Conservation (phyloP, 2,329 filamentous ascomycete genomes). For the Pezicula radicicola region DNA sequence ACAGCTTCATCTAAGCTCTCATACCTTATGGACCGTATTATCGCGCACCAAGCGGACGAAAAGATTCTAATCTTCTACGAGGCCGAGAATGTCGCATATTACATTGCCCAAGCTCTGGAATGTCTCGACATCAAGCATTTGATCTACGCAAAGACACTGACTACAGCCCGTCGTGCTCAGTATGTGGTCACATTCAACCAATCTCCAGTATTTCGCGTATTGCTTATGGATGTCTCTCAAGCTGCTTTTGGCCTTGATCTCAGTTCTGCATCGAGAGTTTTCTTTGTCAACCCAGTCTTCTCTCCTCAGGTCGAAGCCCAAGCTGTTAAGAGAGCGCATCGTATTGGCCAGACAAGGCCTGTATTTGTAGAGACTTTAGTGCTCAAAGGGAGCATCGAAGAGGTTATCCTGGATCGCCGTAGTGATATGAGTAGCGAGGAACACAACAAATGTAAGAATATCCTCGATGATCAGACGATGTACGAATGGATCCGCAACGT, state of each 20-base stretch:
- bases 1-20: conserved; percentile 85
- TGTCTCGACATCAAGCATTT: conserved; percentile 61
- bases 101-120: conserved; percentile 80
- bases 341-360: conserved; percentile 77
- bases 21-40: conserved; percentile 74
- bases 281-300: conserved; percentile 86
- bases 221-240: conserved; percentile 89
- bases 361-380: conserved; percentile 87
- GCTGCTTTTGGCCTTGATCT: conserved; percentile 88
- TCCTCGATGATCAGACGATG: conserved; percentile 55
- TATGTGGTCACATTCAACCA: conserved; percentile 77
- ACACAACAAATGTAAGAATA: conserved; percentile 50
- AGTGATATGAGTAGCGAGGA: conserved; percentile 71
- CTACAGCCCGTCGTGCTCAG: conserved; percentile 59
- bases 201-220: conserved; percentile 47
- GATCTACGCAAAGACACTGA: conserved; percentile 65
- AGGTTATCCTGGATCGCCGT: conserved; percentile 73
- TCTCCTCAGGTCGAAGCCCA: conserved; percentile 84
- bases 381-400: conserved; percentile 76
- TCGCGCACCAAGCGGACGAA: conserved; percentile 64
- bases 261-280: conserved; percentile 77
- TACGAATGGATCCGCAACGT: conserved; percentile 58
- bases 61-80: conserved; percentile 95
- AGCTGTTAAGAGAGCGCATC: conserved; percentile 84
- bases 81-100: conserved; percentile 80